A percentile compares a stretch with the other conserved stretches of the same genome.
Evolutionary conservation across 129 eudicot genomes (phyloP).

Genomic region (Kitagawia praeruptora): DNA sequence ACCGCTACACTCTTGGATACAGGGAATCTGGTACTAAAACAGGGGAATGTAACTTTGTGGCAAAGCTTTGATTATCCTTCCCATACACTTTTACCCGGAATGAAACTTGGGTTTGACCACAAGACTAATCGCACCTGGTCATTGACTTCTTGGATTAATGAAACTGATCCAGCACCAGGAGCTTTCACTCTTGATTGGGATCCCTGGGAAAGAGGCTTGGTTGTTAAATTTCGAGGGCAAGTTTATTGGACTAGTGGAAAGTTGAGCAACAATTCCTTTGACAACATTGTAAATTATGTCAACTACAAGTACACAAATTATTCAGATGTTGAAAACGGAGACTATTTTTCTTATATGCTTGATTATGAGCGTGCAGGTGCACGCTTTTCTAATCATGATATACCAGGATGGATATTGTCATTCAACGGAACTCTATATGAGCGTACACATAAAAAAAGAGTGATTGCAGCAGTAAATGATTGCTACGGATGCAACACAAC

Average conservation of each 20-base stretch:
- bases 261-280: conserved; percentile 4
- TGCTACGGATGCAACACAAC: conserved; percentile 20
- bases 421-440: conserved; percentile 11
- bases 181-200: conserved; percentile 19
- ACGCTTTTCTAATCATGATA: neutral
- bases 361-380: conserved; percentile 19
- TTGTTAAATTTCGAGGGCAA: conserved; percentile 15
- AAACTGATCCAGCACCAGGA: conserved; percentile 3
- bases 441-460: neutral
- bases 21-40: conserved; percentile 19
- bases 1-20: conserved; percentile 9
- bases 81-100: conserved; percentile 23
- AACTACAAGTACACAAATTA: conserved; percentile 14
- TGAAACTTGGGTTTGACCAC: conserved; percentile 26
- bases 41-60: conserved; percentile 21
- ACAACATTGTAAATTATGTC: neutral
- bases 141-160: conserved; percentile 23
- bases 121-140: conserved; percentile 16
- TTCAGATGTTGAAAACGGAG: conserved; percentile 10
- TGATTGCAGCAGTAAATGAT: conserved; percentile 10
- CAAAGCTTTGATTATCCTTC: conserved; percentile 27
- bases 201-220: conserved; percentile 1
- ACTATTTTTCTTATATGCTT: conserved; percentile 13
- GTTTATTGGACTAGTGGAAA: conserved; percentile 23
- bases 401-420: conserved; percentile 6